Percentiles rank a stretch among this genome's conserved stretches.
phyloP scores from a whole-genome alignment of 371 early-diverging fungal genomes.

The Amoeboaphelidium occidentale region DNA sequence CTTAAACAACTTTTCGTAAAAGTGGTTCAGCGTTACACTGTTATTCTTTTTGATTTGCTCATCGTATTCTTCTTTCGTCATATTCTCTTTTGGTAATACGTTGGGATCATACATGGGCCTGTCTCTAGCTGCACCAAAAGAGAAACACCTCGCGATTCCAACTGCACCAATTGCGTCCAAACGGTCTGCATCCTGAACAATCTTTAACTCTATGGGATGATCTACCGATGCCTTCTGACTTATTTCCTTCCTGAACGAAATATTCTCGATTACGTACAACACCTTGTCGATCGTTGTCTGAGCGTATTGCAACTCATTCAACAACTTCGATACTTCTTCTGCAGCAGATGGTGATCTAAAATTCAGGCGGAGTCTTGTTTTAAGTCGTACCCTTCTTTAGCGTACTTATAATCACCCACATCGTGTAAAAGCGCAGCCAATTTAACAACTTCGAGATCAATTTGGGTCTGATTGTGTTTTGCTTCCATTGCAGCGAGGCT shows the following conservation, averaged over 20 bases:
- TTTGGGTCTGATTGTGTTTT: background rate
- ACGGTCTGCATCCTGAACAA: constrained; percentile 56
- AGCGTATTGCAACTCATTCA: constrained; percentile 14
- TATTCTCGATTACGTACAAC: constrained; percentile 24
- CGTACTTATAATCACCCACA: constrained; percentile 43
- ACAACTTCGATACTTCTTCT: constrained; percentile 18
- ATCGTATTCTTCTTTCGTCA: constrained; percentile 28
- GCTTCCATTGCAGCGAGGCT: constrained; percentile 6
- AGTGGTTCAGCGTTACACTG: constrained; percentile 35
- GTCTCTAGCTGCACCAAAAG: constrained; percentile 37
- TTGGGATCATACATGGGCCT: constrained; percentile 29
- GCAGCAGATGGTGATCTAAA: background rate
- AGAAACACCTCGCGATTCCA: constrained; percentile 38
- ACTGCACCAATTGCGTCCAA: constrained; percentile 61
- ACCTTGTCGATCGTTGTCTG: constrained; percentile 20
- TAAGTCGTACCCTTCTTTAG: constrained; percentile 15
- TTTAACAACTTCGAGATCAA: constrained; percentile 32
- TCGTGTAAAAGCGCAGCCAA: constrained; percentile 50
- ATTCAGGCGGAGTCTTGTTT: background rate
- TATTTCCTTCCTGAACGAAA: constrained; percentile 45
- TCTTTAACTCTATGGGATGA: constrained; percentile 15
- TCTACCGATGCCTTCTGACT: background rate
- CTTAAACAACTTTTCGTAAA: constrained; percentile 20
- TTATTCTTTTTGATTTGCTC: constrained; percentile 14
- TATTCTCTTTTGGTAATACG: constrained; percentile 18